Evolutionary conservation across 768 basidiomycete genomes (phyloP), one percentile per base, ranked within the genome.

Genomic region (Rhodotorula paludigena): DNA sequence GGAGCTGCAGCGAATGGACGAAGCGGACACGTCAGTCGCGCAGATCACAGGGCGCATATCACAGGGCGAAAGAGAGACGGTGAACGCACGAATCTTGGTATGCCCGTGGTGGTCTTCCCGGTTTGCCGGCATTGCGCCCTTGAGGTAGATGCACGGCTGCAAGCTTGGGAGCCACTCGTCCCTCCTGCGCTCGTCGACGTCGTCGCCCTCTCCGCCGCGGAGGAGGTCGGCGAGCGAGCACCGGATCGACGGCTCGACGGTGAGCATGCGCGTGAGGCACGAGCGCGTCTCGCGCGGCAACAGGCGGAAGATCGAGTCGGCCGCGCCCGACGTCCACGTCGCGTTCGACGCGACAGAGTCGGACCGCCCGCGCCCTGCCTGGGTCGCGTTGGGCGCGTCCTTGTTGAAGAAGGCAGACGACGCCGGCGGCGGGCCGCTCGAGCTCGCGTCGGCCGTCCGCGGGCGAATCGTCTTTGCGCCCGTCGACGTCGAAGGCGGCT

Each of bases 251-350:
- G 94, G 90, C 76, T 98, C 94, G 55, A 97, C 85, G 74, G 85
- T 87, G 73, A 99, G 82, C 96, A 99, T 99, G 60, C 92, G 85
- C 65, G 91, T 88, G 66, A 99, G 83, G 21, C 89, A 90, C 12
- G 87, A 83, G 47, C 96, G 85, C 21, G 91, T 86, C 80, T 99
- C 94, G 60, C 96, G 87, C 3, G 96, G 96, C 23, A 99, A 83
- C 16, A 98, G 82, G 28, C 94, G 86, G 83, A 99, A 98, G 76
- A 99, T 96, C 14, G 91, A 92, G 77, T 98, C 94, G 35, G 90
- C 86, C 28, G 89, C 87, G 61, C 84, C 85, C 58, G 80, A 76
- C 73, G 85, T 84, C 82, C 85, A 88, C 2, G 90, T 90, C 49
- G 84, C 71, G 53, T 78, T 77, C 14, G 78, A 79, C 12, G 79